phyloP scores from a whole-genome alignment of 768 basidiomycete genomes.

The Lactarius hatsudake region DNA sequence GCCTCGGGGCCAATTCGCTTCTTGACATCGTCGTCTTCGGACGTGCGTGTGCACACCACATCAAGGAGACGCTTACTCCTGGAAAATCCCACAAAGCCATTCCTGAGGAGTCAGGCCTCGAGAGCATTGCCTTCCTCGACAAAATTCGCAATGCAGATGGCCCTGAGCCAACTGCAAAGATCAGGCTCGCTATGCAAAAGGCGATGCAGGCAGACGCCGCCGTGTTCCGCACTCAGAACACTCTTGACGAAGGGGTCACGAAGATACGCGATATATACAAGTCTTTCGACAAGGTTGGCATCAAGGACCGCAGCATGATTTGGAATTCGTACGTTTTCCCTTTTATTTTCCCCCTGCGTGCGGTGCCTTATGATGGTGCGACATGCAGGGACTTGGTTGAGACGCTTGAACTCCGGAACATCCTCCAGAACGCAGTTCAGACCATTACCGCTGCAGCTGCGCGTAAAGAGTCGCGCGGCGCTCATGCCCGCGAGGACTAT shows the following conservation, averaged over 20 bases:
- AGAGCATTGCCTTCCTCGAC: constrained; percentile 86
- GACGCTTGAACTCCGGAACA: constrained; percentile 94
- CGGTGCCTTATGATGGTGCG: constrained; percentile 1
- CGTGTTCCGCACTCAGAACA: constrained; percentile 92
- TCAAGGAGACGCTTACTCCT: constrained; percentile 84
- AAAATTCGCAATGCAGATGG: constrained; percentile 82
- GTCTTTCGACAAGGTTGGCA: constrained; percentile 85
- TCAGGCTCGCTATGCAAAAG: constrained; percentile 96
- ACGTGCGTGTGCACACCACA: constrained; percentile 98
- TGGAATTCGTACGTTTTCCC: constrained; percentile 86
- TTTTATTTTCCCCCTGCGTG: neutral
- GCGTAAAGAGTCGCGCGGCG: constrained; percentile 96
- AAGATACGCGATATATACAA: constrained; percentile 86
- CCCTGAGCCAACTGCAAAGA: constrained; percentile 80
- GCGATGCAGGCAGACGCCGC: constrained; percentile 98
- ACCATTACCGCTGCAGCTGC: constrained; percentile 92
- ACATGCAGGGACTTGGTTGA: constrained; percentile 83
- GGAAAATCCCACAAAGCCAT: constrained; percentile 90
- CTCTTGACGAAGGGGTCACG: constrained; percentile 88
- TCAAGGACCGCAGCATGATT: constrained; percentile 99
- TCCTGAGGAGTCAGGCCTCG: constrained; percentile 79
- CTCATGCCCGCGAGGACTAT: constrained; percentile 97
- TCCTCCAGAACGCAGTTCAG: constrained; percentile 93
- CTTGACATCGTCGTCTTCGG: constrained; percentile 99
- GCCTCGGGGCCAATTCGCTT: constrained; percentile 98